Evolutionary conservation across 345 rosid genomes (phyloP).

Genomic region (Arabis alpina): DNA sequence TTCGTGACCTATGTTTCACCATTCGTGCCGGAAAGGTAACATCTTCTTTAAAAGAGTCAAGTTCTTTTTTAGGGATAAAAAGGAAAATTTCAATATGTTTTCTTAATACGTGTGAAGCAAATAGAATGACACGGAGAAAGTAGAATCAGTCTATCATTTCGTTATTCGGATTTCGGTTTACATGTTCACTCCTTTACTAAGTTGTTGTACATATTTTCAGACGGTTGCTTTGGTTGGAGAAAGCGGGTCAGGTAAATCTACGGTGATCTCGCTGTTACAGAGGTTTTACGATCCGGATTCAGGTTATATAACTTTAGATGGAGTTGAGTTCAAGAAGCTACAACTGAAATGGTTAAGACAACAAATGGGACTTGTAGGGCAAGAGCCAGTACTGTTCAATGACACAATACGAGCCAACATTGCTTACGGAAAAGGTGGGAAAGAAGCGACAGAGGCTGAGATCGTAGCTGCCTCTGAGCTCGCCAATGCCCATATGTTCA

Average conservation of each 20-base stretch:
- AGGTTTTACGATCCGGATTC: slow-evolving; percentile 67
- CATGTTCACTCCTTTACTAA: too few relatives aligned
- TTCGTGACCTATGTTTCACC: slow-evolving; percentile 53
- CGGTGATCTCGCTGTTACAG: slow-evolving; percentile 58
- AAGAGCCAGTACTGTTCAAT: slow-evolving; percentile 63
- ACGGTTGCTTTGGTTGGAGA: slow-evolving; percentile 75
- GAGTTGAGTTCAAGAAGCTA: slow-evolving; percentile 55
- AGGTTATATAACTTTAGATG: slow-evolving; percentile 59
- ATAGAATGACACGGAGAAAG: too few relatives aligned
- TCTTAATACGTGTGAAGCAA: too few relatives aligned
- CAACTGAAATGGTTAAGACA: slow-evolving; percentile 66
- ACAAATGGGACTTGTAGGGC: slow-evolving; percentile 72
- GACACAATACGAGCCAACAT: slow-evolving; percentile 65
- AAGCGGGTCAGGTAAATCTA: slow-evolving; percentile 75
- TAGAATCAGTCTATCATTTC: too few relatives aligned
- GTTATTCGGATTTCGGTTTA: too few relatives aligned
- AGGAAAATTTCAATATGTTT: too few relatives aligned
- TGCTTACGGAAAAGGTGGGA: slow-evolving; percentile 64
- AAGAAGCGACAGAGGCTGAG: slow-evolving; percentile 55
- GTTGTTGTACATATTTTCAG: slow-evolving; percentile 36
- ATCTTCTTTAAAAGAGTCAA: too few relatives aligned
- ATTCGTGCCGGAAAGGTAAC: slow-evolving; percentile 63
- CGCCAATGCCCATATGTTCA: slow-evolving; percentile 68
- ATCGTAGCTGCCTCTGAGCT: slow-evolving; percentile 58
- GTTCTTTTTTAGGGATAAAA: too few relatives aligned